These are phyloP conservation scores for Solanum acaule DNA, from an alignment of 257 asterid genomes.

Conservation along the genomic window DNA sequence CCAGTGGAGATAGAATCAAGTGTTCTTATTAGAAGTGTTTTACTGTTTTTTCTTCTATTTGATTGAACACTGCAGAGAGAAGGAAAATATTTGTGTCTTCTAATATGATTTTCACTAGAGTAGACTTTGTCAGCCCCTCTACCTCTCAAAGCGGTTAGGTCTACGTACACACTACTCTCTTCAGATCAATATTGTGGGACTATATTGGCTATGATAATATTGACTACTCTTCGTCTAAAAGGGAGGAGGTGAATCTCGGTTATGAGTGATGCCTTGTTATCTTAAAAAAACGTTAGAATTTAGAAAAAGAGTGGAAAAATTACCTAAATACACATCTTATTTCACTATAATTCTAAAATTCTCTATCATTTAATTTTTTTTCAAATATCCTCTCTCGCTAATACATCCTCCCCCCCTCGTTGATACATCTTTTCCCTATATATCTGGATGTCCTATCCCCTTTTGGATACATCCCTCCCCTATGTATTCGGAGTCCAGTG, in stretches of 20 bases:
- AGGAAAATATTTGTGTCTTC: neutral
- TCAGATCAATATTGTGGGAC: accelerated
- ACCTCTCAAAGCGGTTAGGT: neutral
- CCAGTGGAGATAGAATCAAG: neutral
- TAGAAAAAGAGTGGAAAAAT: no score
- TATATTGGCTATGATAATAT: neutral
- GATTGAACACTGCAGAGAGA: neutral
- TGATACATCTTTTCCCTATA: neutral
- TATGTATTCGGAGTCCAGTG: neutral
- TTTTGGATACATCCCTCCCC: neutral
- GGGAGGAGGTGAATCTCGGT: neutral
- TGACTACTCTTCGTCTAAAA: neutral
- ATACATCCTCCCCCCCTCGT: neutral
- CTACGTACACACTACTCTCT: no score
- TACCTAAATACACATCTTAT: neutral
- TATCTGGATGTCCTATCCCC: no score
- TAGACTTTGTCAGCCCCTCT: neutral
- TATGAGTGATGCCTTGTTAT: no score
- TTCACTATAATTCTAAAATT: neutral
- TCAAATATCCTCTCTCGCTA: neutral
- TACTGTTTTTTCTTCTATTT: neutral
- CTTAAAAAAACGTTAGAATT: no score
- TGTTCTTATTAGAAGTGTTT: neutral
- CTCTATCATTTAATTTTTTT: no score
- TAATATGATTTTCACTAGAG: neutral